These are phyloP conservation scores for Yamadazyma friedrichii DNA, from an alignment of 1,139 yeast species.

Conservation along the genomic window DNA sequence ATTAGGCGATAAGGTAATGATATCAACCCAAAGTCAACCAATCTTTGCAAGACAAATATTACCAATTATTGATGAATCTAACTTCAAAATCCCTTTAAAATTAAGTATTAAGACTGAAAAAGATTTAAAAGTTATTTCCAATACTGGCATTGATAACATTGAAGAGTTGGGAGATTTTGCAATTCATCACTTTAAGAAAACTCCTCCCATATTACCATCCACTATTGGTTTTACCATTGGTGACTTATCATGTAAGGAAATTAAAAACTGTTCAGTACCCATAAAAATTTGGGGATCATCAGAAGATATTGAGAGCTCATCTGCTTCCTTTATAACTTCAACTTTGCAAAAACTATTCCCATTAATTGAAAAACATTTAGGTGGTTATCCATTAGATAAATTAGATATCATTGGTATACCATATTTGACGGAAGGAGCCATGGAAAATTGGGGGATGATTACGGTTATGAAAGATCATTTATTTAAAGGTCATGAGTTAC, in stretches of 20 bases:
- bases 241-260: slow-evolving; percentile 53
- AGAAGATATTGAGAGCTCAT: slow-evolving; percentile 34
- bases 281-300: slow-evolving; percentile 55
- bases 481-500: slow-evolving; percentile 21
- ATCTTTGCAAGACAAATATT: slow-evolving; percentile 57
- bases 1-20: slow-evolving; percentile 43
- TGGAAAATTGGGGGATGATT: slow-evolving; percentile 75
- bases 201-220: slow-evolving; percentile 61
- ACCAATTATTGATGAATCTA: slow-evolving; percentile 66
- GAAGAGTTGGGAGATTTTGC: slow-evolving; percentile 23
- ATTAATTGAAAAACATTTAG: slow-evolving; percentile 39
- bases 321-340: slow-evolving; percentile 46
- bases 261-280: slow-evolving; percentile 32
- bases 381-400: slow-evolving; percentile 56
- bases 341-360: slow-evolving; percentile 49
- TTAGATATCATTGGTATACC: slow-evolving; percentile 68
- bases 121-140: slow-evolving; percentile 50
- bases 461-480: slow-evolving; percentile 45
- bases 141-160: slow-evolving; percentile 26
- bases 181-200: slow-evolving; percentile 41
- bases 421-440: slow-evolving; percentile 70
- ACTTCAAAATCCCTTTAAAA: slow-evolving; percentile 50
- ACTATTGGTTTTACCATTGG: slow-evolving; percentile 68
- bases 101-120: slow-evolving; percentile 46
- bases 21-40: slow-evolving; percentile 75